These are phyloP conservation scores for Saccharomyces hybrid DNA, from an alignment of 1,139 yeast species.

Conservation along the genomic window DNA sequence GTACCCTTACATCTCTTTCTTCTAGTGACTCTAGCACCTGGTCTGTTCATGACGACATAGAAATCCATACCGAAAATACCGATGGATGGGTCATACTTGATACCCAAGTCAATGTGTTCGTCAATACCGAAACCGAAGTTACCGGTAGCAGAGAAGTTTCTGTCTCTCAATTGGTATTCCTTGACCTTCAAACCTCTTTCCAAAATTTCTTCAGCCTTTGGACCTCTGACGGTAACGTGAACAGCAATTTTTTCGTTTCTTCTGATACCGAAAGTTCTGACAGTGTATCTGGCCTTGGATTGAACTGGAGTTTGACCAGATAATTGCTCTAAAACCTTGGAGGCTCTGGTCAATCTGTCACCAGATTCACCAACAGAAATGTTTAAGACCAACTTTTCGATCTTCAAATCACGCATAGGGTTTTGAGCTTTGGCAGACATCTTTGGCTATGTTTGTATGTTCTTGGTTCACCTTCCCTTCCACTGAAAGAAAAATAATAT, in stretches of 20 bases:
- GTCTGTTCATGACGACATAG: slow-evolving; percentile 99
- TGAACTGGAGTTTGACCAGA: slow-evolving; percentile 99
- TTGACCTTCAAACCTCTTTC: slow-evolving; percentile 99
- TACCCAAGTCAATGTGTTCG: slow-evolving; percentile 99
- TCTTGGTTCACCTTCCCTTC: slow-evolving; percentile 3
- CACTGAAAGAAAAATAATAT: no score
- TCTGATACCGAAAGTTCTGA: slow-evolving; percentile 99
- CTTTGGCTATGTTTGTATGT: slow-evolving; percentile 6
- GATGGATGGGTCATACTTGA: slow-evolving; percentile 99
- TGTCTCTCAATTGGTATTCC: slow-evolving; percentile 93
- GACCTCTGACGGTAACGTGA: slow-evolving; percentile 99
- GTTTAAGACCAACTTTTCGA: slow-evolving; percentile 99
- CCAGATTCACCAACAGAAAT: slow-evolving; percentile 99
- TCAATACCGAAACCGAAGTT: slow-evolving; percentile 99
- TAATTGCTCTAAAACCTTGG: slow-evolving; percentile 98
- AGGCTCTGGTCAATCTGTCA: slow-evolving; percentile 99
- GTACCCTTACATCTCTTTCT: slow-evolving; percentile 94
- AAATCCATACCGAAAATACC: slow-evolving; percentile 99
- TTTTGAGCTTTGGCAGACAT: slow-evolving; percentile 46
- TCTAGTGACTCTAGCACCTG: slow-evolving; percentile 98
- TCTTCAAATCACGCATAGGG: slow-evolving; percentile 98
- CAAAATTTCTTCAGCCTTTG: slow-evolving; percentile 99
- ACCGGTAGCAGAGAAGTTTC: slow-evolving; percentile 97
- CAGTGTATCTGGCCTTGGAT: slow-evolving; percentile 99
- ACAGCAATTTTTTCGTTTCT: slow-evolving; percentile 99